A percentile compares a stretch with the other conserved stretches of the same genome.
These are phyloP conservation scores for Ascoidea rubescens DNA, from an alignment of 805 yeast genomes.

Conservation along the genomic window DNA sequence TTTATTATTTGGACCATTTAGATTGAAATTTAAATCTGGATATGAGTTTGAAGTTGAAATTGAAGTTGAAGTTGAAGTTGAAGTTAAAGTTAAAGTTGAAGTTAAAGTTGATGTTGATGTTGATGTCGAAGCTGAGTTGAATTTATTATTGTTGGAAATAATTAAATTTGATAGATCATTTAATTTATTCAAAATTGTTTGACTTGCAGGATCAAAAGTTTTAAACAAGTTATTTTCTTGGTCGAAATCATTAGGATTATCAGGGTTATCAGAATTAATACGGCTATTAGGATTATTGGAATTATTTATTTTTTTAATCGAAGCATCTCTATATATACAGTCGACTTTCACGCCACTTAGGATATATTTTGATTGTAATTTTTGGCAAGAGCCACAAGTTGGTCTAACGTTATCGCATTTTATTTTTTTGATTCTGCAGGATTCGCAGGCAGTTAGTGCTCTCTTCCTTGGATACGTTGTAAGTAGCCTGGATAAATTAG, in stretches of 20 bases:
- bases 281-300: not conserved
- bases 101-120: not conserved
- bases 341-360: not conserved
- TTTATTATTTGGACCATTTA: too few species aligned
- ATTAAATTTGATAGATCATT: not conserved
- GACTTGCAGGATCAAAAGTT: slow-evolving; percentile 1
- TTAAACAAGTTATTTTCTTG: not conserved
- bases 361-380: not conserved
- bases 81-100: too few species aligned
- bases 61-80: not conserved
- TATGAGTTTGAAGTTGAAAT: not conserved
- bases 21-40: not conserved
- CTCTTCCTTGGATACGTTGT: not conserved
- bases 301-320: not conserved
- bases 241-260: too few species aligned
- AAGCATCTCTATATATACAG: not conserved
- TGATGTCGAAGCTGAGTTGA: not conserved
- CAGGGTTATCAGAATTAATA: not conserved
- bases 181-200: not conserved
- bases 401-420: slow-evolving; percentile 6
- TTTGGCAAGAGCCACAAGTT: slow-evolving; percentile 3
- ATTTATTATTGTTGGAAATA: not conserved
- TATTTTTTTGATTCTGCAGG: slow-evolving; percentile 4
- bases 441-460: slow-evolving; percentile 2
- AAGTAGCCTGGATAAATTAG: not conserved